Evolutionary conservation across 257 asterid genomes (phyloP).

Genomic region (Galeopsis tetrahit): DNA sequence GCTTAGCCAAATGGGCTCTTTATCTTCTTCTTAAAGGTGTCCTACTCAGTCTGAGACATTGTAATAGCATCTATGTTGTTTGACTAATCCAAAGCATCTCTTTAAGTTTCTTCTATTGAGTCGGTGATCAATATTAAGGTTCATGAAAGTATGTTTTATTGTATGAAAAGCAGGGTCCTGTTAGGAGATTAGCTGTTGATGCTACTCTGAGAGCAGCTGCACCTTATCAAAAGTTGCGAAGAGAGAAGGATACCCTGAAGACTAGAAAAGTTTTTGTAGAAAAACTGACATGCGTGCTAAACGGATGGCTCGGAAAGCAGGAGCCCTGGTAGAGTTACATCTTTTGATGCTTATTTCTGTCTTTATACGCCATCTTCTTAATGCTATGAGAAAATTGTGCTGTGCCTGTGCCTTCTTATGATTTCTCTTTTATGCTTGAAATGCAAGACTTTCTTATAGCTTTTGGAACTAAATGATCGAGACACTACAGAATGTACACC

Average conservation of each 20-base stretch:
- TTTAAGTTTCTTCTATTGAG: not conserved
- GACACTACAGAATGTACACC: too few relatives aligned
- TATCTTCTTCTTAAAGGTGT: conserved; percentile 15
- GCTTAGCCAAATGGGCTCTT: not conserved
- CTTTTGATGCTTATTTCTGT: conserved; percentile 23
- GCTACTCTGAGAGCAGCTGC: conserved; percentile 99
- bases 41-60: conserved; percentile 17
- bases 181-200: conserved; percentile 97
- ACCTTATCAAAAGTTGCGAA: conserved; percentile 94
- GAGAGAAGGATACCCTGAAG: conserved; percentile 78
- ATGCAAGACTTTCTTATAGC: not conserved
- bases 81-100: not conserved
- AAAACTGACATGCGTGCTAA: conserved; percentile 97
- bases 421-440: conserved; percentile 28
- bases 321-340: conserved; percentile 83
- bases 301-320: conserved; percentile 99
- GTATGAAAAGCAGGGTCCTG: conserved; percentile 77
- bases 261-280: conserved; percentile 82
- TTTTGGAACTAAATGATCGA: conserved; percentile 13
- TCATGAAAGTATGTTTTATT: conserved; percentile 11
- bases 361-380: conserved; percentile 25
- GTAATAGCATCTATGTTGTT: conserved; percentile 7
- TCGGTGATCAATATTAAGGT: not conserved
- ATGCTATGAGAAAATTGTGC: conserved; percentile 1
- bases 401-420: not conserved